phyloP scores from a whole-genome alignment of 345 rosid species.

The Ceriops tagal region DNA sequence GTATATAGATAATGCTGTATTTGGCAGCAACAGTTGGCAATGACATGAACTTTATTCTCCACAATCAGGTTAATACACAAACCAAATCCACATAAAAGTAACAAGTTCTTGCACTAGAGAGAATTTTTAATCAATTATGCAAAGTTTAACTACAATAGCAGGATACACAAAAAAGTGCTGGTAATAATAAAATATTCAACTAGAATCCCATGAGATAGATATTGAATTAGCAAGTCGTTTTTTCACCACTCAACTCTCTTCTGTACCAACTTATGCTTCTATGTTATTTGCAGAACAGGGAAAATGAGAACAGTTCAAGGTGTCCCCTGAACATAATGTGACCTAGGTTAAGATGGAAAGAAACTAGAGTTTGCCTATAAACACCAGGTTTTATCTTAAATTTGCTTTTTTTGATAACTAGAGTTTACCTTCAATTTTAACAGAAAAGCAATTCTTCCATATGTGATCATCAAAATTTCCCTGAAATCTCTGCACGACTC shows the following conservation, averaged over 20 bases:
- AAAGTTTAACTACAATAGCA: constrained; percentile 6
- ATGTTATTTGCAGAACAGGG: neutral
- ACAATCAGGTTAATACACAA: neutral
- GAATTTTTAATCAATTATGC: neutral
- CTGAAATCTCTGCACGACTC: neutral
- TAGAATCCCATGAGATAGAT: too few relatives aligned
- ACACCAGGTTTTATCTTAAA: neutral
- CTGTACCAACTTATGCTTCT: too few relatives aligned
- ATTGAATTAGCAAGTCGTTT: too few relatives aligned
- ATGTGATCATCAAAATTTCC: neutral
- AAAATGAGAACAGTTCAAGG: neutral
- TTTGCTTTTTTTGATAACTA: neutral
- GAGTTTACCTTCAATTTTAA: too few relatives aligned
- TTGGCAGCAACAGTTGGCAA: constrained; percentile 3
- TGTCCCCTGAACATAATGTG: neutral
- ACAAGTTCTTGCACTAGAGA: neutral
- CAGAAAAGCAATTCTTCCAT: neutral
- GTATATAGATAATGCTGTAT: neutral
- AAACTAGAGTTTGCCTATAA: neutral
- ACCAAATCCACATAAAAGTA: neutral
- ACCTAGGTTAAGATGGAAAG: neutral
- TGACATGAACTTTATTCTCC: neutral
- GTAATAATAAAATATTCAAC: neutral
- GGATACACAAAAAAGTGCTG: neutral
- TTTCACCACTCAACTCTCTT: too few relatives aligned